Conservation (phyloP, 768 basidiomycete genomes). For the Lactarius tabidus region DNA sequence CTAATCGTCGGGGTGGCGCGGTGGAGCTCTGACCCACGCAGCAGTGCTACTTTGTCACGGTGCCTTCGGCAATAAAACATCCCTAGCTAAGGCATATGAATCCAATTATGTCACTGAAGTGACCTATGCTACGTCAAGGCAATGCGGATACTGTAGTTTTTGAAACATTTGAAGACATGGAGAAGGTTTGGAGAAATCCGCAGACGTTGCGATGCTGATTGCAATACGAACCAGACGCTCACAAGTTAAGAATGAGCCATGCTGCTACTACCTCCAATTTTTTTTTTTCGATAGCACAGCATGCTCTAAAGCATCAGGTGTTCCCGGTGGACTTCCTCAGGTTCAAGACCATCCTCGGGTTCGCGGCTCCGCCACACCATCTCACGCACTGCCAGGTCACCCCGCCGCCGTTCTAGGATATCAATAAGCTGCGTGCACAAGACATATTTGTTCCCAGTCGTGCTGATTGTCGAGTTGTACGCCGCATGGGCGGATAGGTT, state of each 20-base stretch:
- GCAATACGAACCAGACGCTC: background rate
- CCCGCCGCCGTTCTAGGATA: conserved; percentile 44
- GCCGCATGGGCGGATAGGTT: conserved; percentile 56
- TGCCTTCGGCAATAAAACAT: background rate
- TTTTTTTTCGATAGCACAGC: background rate
- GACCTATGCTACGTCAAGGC: background rate
- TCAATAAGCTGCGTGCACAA: conserved; percentile 45
- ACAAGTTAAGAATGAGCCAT: no score
- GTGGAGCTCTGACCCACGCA: no score
- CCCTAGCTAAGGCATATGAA: background rate
- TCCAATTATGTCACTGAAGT: background rate
- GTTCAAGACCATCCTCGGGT: background rate
- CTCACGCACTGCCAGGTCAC: conserved; percentile 50
- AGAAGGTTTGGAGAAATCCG: background rate
- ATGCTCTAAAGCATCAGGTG: background rate
- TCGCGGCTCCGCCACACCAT: conserved; percentile 33
- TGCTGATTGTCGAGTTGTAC: conserved; percentile 42
- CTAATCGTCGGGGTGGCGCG: no score
- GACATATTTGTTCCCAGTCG: conserved; percentile 45
- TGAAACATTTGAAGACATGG: background rate
- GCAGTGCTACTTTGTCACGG: background rate
- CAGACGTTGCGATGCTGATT: background rate
- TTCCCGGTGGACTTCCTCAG: background rate
- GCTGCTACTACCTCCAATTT: background rate
- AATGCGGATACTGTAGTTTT: background rate